Percentiles rank a stretch among this genome's conserved stretches.
phyloP scores from a whole-genome alignment of 306 rosid genomes.

The Cicer arietinum region DNA sequence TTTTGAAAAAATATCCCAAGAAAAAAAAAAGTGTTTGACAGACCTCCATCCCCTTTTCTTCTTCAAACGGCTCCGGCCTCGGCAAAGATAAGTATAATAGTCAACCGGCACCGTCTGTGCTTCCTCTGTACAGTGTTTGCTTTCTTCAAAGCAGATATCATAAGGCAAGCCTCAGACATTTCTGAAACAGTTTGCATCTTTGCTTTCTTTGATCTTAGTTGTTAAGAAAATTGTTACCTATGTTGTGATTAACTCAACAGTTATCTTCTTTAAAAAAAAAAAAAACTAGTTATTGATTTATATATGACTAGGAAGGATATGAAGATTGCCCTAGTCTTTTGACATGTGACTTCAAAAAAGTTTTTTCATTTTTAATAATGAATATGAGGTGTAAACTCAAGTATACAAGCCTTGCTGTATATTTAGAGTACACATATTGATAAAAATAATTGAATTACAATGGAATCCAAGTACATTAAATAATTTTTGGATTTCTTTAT shows the following conservation, averaged over 20 bases:
- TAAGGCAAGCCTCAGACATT: constrained; percentile 1
- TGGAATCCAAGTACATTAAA: constrained; percentile 38
- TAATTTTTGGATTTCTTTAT: background rate
- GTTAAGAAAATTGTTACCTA: background rate
- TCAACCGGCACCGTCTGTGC: too few relatives aligned
- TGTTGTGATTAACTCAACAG: background rate
- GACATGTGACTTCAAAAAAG: background rate
- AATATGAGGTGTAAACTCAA: background rate
- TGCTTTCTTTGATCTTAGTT: background rate
- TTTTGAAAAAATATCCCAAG: too few relatives aligned
- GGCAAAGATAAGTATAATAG: too few relatives aligned
- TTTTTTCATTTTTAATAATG: background rate
- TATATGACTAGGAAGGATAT: background rate
- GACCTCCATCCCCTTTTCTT: too few relatives aligned
- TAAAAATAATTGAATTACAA: background rate
- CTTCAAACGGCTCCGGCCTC: too few relatives aligned
- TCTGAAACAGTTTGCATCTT: background rate
- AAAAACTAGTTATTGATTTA: too few relatives aligned
- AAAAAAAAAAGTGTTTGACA: too few relatives aligned
- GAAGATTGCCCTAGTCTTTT: background rate
- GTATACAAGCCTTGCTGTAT: background rate
- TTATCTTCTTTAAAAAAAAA: background rate
- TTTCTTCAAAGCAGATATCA: background rate
- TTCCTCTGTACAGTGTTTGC: background rate
- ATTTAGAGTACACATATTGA: background rate